Conservation (phyloP, 2,329 filamentous ascomycete genomes). For the Penicillium sp. region DNA sequence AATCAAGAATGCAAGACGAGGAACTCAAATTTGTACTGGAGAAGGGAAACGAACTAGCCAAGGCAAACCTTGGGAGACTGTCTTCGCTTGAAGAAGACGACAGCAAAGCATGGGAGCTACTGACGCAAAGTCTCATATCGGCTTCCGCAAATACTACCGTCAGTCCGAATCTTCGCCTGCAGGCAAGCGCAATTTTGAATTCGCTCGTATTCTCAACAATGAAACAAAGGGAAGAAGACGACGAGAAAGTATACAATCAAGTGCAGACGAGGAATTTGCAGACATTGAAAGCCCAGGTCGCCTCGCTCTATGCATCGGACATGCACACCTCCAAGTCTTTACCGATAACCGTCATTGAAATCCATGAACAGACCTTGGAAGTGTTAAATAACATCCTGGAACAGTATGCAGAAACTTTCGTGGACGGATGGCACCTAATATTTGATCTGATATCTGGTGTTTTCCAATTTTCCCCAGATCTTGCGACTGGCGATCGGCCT, state of each 20-base stretch:
- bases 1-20: slow-evolving; percentile 43
- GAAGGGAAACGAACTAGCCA: slow-evolving; percentile 70
- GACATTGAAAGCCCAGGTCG: slow-evolving; percentile 62
- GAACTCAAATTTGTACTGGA: slow-evolving; percentile 59
- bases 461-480: slow-evolving; percentile 55
- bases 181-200: slow-evolving; percentile 63
- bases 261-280: slow-evolving; percentile 72
- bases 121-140: slow-evolving; percentile 57
- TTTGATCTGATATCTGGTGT: slow-evolving; percentile 83
- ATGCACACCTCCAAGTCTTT: slow-evolving; percentile 56
- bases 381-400: slow-evolving; percentile 80
- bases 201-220: slow-evolving; percentile 44
- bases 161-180: slow-evolving; percentile 40
- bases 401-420: slow-evolving; percentile 78
- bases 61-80: slow-evolving; percentile 72
- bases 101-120: slow-evolving; percentile 71
- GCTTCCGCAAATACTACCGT: slow-evolving; percentile 43
- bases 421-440: slow-evolving; percentile 79
- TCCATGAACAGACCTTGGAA: slow-evolving; percentile 77
- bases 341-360: slow-evolving; percentile 68
- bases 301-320: slow-evolving; percentile 55
- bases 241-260: slow-evolving; percentile 51
- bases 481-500: slow-evolving; percentile 29
- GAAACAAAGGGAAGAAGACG: slow-evolving; percentile 37
- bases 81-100: slow-evolving; percentile 61